These are phyloP conservation scores for Cyberlindnera mrakii DNA, from an alignment of 805 yeast species.

Conservation along the genomic window DNA sequence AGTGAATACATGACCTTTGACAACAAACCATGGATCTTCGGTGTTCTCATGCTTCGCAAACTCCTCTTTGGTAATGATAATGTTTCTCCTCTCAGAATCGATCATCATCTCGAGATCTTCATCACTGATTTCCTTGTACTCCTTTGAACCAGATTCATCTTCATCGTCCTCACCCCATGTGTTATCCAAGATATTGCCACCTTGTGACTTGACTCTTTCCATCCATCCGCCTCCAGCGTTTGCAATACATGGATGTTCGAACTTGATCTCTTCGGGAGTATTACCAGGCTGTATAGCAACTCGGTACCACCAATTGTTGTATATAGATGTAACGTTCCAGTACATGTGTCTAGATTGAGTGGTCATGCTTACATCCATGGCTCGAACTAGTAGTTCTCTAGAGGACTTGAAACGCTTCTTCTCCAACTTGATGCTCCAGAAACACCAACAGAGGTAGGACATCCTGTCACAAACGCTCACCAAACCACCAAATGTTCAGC, in stretches of 20 bases:
- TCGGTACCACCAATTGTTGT: slow-evolving; percentile 33
- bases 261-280: slow-evolving; percentile 13
- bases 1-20: slow-evolving; percentile 32
- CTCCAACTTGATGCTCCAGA: slow-evolving; percentile 26
- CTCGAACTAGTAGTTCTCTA: slow-evolving; percentile 28
- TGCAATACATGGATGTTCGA: slow-evolving; percentile 25
- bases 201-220: slow-evolving; percentile 29
- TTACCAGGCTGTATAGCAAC: slow-evolving; percentile 22
- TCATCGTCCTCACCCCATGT: slow-evolving; percentile 27
- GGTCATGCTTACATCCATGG: slow-evolving; percentile 30
- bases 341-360: slow-evolving; percentile 32
- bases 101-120: slow-evolving; percentile 25
- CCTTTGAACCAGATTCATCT: slow-evolving; percentile 3
- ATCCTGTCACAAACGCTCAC: slow-evolving; percentile 29
- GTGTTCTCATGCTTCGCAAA: slow-evolving; percentile 5
- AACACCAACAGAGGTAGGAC: slow-evolving; percentile 30
- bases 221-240: slow-evolving; percentile 30
- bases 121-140: slow-evolving; percentile 12
- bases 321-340: slow-evolving; percentile 33
- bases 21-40: slow-evolving; percentile 21
- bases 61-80: slow-evolving; percentile 4
- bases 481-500: slow-evolving; percentile 26
- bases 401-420: slow-evolving; percentile 16
- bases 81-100: slow-evolving; percentile 19
- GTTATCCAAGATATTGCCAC: slow-evolving; percentile 25